These are phyloP conservation scores for Microsporum canis DNA, from an alignment of 2,329 filamentous ascomycete genomes.

Conservation along the genomic window DNA sequence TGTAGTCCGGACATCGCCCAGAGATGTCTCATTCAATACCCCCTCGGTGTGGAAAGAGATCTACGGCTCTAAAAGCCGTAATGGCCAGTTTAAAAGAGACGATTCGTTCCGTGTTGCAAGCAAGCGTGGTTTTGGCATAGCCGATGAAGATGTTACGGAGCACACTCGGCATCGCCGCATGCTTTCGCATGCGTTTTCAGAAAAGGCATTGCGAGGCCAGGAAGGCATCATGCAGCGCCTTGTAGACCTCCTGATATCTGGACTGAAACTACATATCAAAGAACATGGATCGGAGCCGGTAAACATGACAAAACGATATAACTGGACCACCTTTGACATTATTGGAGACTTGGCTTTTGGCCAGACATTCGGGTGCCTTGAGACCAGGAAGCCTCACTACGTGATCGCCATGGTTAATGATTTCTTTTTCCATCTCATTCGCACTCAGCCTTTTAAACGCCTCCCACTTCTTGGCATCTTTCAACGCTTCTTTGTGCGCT, in stretches of 20 bases:
- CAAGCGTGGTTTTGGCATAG: conserved; percentile 14
- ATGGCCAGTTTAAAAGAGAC: conserved; percentile 17
- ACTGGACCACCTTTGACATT: conserved; percentile 29
- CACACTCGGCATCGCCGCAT: conserved; percentile 26
- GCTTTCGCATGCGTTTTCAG: conserved; percentile 28
- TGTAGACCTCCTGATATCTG: conserved; percentile 19
- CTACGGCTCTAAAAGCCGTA: conserved; percentile 24
- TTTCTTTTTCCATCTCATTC: conserved; percentile 10
- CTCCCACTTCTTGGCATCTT: conserved; percentile 7
- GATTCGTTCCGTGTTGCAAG: conserved; percentile 14
- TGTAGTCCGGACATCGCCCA: conserved; percentile 31
- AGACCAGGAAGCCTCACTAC: conserved; percentile 17
- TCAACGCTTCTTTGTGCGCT: not conserved
- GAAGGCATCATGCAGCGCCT: conserved; percentile 25
- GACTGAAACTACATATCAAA: not conserved
- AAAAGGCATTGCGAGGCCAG: conserved; percentile 24
- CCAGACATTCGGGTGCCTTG: conserved; percentile 30
- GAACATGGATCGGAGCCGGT: conserved; percentile 9
- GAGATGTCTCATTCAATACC: conserved; percentile 27
- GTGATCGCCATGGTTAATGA: not conserved
- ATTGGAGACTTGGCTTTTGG: conserved; percentile 34
- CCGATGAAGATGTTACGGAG: conserved; percentile 19
- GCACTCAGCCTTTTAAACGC: not conserved
- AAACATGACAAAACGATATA: conserved; percentile 26
- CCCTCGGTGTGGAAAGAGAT: conserved; percentile 26